A percentile compares a stretch with the other conserved stretches of the same genome.
These are phyloP conservation scores for Quercus tomentella DNA, from an alignment of 331 rosid species.

Conservation along the genomic window DNA sequence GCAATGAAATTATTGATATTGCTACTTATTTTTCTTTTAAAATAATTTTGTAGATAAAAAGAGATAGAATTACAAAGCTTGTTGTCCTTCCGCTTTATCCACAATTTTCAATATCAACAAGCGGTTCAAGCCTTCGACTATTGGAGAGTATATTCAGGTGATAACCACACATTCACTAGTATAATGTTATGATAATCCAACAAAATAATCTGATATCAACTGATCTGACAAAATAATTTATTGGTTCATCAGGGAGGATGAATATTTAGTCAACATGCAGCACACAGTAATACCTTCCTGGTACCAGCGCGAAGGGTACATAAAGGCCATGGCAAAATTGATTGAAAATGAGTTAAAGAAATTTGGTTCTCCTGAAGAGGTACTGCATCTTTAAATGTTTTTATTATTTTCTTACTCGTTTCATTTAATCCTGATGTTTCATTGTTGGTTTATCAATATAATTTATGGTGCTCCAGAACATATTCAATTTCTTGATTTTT, in stretches of 20 bases:
- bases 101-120: slow-evolving; percentile 96
- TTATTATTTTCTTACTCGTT: background rate
- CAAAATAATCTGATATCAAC: slow-evolving; percentile 12
- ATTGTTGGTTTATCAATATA: background rate
- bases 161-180: slow-evolving; percentile 2
- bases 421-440: background rate
- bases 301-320: slow-evolving; percentile 98
- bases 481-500: background rate
- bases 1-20: background rate
- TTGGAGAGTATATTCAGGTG: slow-evolving; percentile 95
- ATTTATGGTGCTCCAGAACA: background rate
- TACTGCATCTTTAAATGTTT: slow-evolving; percentile 24
- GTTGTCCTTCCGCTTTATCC: slow-evolving; percentile 99
- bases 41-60: slow-evolving; percentile 63
- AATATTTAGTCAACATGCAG: slow-evolving; percentile 95
- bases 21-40: slow-evolving; percentile 1
- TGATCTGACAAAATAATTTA: slow-evolving; percentile 8
- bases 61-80: slow-evolving; percentile 83
- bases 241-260: slow-evolving; percentile 77
- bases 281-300: slow-evolving; percentile 97
- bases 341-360: slow-evolving; percentile 68
- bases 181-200: slow-evolving; percentile 5
- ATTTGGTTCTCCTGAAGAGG: slow-evolving; percentile 68
- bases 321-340: slow-evolving; percentile 89
- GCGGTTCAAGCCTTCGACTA: slow-evolving; percentile 96